Evolutionary conservation across 2,329 filamentous ascomycete genomes (phyloP).

Genomic region (Ascosphaera apis): DNA sequence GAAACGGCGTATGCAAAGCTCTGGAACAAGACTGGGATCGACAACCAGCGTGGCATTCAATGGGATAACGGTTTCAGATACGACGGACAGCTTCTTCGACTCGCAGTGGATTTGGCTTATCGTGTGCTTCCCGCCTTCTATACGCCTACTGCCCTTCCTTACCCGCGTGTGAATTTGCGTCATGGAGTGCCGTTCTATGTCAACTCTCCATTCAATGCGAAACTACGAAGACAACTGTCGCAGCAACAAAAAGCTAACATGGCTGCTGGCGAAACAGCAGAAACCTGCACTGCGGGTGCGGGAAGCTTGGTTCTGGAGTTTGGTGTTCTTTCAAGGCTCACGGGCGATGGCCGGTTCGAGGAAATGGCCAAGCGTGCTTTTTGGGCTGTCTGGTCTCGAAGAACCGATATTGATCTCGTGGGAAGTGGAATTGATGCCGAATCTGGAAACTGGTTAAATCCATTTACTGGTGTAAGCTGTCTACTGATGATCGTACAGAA

Average conservation of each 20-base stretch:
- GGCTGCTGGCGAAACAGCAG: conserved; percentile 48
- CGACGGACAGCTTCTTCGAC: conserved; percentile 69
- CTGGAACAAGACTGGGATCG: conserved; percentile 16
- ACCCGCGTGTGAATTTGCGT: conserved; percentile 78
- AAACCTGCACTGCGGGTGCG: conserved; percentile 93
- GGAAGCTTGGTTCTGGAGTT: conserved; percentile 89
- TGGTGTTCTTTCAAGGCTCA: conserved; percentile 68
- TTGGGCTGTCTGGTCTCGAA: conserved; percentile 83
- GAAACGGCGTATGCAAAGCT: conserved; percentile 17
- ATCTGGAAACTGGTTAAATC: conserved; percentile 66
- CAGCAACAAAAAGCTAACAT: conserved; percentile 6
- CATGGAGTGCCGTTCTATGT: conserved; percentile 80
- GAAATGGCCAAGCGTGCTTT: conserved; percentile 76
- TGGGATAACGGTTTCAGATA: conserved; percentile 67
- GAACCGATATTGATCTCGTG: conserved; percentile 67
- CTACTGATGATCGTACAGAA: background rate
- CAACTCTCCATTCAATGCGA: conserved; percentile 54
- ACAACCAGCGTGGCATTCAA: conserved; percentile 24
- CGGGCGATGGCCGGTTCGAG: conserved; percentile 72
- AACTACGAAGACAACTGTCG: conserved; percentile 6
- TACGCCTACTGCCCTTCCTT: conserved; percentile 74
- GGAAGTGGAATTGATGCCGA: conserved; percentile 86
- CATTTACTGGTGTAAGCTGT: conserved; percentile 45
- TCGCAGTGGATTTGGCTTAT: conserved; percentile 65
- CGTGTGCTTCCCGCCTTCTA: conserved; percentile 80